phyloP scores from a whole-genome alignment of 495 filamentous ascomycete genomes.

The Echria macrotheca region DNA sequence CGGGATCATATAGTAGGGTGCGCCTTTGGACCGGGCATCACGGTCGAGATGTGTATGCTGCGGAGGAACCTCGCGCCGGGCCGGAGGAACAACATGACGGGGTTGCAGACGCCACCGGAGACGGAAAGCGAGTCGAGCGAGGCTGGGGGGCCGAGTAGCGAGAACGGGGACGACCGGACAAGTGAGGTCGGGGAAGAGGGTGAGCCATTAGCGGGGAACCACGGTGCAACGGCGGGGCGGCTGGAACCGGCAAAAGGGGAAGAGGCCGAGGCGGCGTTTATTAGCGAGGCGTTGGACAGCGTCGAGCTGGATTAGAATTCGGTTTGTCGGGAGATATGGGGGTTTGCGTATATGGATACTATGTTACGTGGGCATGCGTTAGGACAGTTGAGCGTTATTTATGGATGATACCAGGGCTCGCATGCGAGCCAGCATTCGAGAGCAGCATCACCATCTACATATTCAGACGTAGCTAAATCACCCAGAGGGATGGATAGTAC shows the following conservation, averaged over 20 bases:
- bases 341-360: too few species aligned
- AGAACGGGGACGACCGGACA: neutral
- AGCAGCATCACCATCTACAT: too few species aligned
- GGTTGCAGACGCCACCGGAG: slow-evolving; percentile 40
- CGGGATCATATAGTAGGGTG: slow-evolving; percentile 56
- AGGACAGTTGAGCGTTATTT: too few species aligned
- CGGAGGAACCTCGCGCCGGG: slow-evolving; percentile 34
- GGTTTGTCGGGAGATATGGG: too few species aligned
- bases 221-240: slow-evolving; percentile 5
- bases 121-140: slow-evolving; percentile 39
- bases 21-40: slow-evolving; percentile 61
- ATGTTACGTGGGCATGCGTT: too few species aligned
- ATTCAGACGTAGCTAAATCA: too few species aligned
- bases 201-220: neutral
- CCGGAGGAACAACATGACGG: slow-evolving; percentile 10
- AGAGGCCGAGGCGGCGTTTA: slow-evolving; percentile 32
- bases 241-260: slow-evolving; percentile 17
- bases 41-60: slow-evolving; percentile 58
- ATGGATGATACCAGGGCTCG: too few species aligned
- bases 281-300: slow-evolving; percentile 38
- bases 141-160: slow-evolving; percentile 1
- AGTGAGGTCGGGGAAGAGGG: neutral
- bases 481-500: too few species aligned
- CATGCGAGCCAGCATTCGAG: too few species aligned
- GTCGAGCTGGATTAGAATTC: slow-evolving; percentile 38